A percentile compares a stretch with the other conserved stretches of the same genome.
Evolutionary conservation across 176 grass and related monocot species (phyloP).

Genomic region (Lolium rigidum): DNA sequence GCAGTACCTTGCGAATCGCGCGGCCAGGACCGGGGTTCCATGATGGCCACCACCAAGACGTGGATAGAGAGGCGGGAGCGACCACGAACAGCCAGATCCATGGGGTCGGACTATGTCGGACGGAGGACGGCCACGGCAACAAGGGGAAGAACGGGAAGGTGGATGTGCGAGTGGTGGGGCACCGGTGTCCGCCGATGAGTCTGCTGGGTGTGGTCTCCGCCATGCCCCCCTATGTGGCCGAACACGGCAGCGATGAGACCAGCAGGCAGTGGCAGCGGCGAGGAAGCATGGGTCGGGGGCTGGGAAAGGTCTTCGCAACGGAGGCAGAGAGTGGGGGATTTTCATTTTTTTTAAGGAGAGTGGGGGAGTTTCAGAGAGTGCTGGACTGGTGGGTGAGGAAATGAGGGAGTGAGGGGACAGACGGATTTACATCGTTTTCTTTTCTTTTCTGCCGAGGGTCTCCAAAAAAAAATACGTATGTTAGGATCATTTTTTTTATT

Average conservation of each 20-base stretch:
- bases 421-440: too few species aligned
- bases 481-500: too few species aligned
- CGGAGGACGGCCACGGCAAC: not conserved
- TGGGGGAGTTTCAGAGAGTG: too few species aligned
- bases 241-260: not conserved
- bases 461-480: too few species aligned
- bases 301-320: not conserved
- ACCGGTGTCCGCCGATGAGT: too few species aligned
- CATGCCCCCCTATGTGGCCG: not conserved
- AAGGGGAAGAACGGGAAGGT: not conserved
- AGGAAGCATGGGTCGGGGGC: not conserved
- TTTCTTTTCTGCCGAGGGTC: too few species aligned
- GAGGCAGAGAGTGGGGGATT: not conserved
- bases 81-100: conserved; percentile 56
- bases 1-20: conserved; percentile 57
- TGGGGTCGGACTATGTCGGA: conserved; percentile 42
- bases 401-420: too few species aligned
- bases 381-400: too few species aligned
- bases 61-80: conserved; percentile 32
- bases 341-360: too few species aligned
- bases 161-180: not conserved
- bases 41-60: conserved; percentile 17
- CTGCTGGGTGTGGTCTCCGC: not conserved
- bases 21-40: conserved; percentile 1
- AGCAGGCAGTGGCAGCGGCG: not conserved